Conservation (phyloP, 768 basidiomycete genomes). For the Lentinus brumalis region DNA sequence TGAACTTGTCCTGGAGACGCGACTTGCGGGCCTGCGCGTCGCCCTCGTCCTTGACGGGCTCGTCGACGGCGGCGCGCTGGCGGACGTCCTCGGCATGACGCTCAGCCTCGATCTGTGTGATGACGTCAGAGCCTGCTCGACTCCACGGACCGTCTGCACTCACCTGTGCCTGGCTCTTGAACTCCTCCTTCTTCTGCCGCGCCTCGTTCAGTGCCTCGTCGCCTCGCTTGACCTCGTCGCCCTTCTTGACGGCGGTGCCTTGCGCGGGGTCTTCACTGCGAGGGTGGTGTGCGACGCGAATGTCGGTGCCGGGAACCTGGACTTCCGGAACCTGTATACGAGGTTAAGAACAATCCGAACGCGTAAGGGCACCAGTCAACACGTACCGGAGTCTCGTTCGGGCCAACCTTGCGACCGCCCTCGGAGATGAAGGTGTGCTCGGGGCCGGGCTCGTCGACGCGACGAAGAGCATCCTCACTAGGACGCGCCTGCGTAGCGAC, state of each 20-base stretch:
- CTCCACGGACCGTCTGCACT: slow-evolving; percentile 1
- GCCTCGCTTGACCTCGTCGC: slow-evolving; percentile 36
- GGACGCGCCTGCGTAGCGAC: slow-evolving; percentile 73
- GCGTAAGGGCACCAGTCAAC: background rate
- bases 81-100: slow-evolving; percentile 23
- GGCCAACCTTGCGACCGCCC: slow-evolving; percentile 42
- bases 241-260: slow-evolving; percentile 36
- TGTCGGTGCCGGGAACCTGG: slow-evolving; percentile 45
- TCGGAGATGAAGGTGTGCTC: slow-evolving; percentile 62
- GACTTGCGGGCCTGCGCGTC: slow-evolving; percentile 40
- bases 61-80: slow-evolving; percentile 29
- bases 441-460: slow-evolving; percentile 70
- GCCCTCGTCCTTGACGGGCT: slow-evolving; percentile 32
- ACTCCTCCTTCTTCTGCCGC: slow-evolving; percentile 18
- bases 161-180: slow-evolving; percentile 17
- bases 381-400: slow-evolving; percentile 48
- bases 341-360: background rate
- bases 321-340: slow-evolving; percentile 37
- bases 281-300: slow-evolving; percentile 51
- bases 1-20: slow-evolving; percentile 33
- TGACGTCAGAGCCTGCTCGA: background rate
- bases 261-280: slow-evolving; percentile 40
- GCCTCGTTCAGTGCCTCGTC: slow-evolving; percentile 27
- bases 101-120: slow-evolving; percentile 20
- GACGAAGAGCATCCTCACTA: slow-evolving; percentile 53